Base-by-base conservation (phyloP, 2,329 filamentous ascomycete genomes). In the Periconia sp. region DNA sequence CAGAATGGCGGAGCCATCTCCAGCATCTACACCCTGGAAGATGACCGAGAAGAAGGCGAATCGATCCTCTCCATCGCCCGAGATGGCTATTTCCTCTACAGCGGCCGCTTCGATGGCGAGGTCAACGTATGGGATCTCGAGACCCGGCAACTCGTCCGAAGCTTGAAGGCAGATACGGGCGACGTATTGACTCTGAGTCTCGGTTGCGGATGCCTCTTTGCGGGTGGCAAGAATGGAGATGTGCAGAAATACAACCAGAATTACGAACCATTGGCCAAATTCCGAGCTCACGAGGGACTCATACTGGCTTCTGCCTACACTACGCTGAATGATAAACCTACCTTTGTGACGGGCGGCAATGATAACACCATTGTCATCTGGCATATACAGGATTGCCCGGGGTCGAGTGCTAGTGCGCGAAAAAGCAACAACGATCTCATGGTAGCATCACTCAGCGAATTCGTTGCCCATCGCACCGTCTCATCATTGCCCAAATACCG, bases 91-190 rank as follows among this genome's bases (percentile, higher is more conserved):
- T 95, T 99, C 60, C 81, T 99, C 5, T 99, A 97, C 69, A 91
- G 90, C 54, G 94, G 94, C 45, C 89, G 95, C 62, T 83, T 92
- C 1, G 87, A 90, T 40, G 95, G 94, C 19, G 84, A 96, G 47
- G 85, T 99, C 55, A 93, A 97, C 70, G 85, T 99, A 11, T 99
- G 95, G 93, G 95, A 99, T 70, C 81, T 99, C 14, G 93, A 97
- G 69, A 97, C 94, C 0, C 87, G 89, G 50, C 94, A 99, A 74
- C 87, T 94, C 46, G 82, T 99, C 43, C 84, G 94, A 53, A 92
- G 91, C 17, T 88, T 99, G 67, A 92, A 89, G 68, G 86, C 88
- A 1, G 89, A 92, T 62, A 85, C 84, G 33, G 87, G 87, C 42
- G 91, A 97, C 70, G 85, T 97, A 46, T 91, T 95, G 80, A 88